Conservation (phyloP, 2,329 filamentous ascomycete genomes). For the Penicillium brasilianum region DNA sequence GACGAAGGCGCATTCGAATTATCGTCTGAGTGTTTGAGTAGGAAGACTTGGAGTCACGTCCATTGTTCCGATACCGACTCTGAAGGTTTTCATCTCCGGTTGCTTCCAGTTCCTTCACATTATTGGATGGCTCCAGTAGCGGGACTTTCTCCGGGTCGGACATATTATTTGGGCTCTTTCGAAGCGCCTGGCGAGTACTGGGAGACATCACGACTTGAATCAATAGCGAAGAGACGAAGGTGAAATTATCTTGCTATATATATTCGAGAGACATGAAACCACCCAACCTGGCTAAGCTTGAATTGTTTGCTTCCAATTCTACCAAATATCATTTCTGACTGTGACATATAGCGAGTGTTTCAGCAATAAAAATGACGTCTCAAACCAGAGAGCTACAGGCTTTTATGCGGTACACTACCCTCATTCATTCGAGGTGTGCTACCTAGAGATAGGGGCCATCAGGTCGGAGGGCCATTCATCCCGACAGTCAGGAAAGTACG, state of each 20-base stretch:
- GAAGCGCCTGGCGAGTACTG: background rate
- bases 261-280: background rate
- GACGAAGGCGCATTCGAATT: conserved; percentile 4
- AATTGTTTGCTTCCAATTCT: background rate
- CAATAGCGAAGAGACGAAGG: background rate
- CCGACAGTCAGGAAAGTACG: background rate
- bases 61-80: background rate
- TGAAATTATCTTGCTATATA: conserved; percentile 2
- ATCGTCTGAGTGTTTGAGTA: background rate
- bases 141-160: background rate
- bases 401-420: background rate
- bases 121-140: background rate
- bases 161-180: background rate
- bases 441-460: background rate
- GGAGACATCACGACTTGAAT: background rate
- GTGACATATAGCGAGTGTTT: background rate
- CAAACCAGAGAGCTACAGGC: background rate
- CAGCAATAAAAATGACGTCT: background rate
- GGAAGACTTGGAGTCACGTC: background rate
- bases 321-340: conserved; percentile 1
- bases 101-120: background rate
- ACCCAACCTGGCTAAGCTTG: background rate
- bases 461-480: background rate
- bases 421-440: background rate
- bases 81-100: background rate